A percentile compares a stretch with the other conserved stretches of the same genome.
Evolutionary conservation across 176 grass and related monocot species (phyloP).

Genomic region (Poa annua): DNA sequence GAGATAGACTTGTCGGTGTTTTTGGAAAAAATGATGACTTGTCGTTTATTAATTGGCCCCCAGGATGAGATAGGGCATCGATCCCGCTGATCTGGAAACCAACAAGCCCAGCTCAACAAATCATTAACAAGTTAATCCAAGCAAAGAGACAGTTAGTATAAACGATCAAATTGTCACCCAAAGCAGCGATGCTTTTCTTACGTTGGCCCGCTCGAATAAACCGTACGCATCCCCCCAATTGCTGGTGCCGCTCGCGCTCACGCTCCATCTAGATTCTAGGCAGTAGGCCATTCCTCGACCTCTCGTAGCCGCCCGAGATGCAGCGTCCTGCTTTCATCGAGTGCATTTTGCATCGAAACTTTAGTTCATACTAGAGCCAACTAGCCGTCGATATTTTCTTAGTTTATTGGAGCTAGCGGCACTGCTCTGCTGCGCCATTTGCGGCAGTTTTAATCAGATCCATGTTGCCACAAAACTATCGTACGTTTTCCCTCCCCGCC

Average conservation of each 20-base stretch:
- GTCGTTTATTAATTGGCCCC: neutral
- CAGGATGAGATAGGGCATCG: slow-evolving; percentile 19
- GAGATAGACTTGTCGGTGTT: neutral
- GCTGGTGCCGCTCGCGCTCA: slow-evolving; percentile 1
- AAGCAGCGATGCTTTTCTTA: slow-evolving; percentile 55
- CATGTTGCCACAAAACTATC: slow-evolving; percentile 24
- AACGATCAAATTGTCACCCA: slow-evolving; percentile 16
- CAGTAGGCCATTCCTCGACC: slow-evolving; percentile 1
- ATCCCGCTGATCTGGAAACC: slow-evolving; percentile 47
- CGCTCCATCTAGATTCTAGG: neutral
- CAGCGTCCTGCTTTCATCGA: neutral
- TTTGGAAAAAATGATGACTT: neutral
- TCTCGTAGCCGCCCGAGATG: slow-evolving; percentile 22
- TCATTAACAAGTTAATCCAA: slow-evolving; percentile 35
- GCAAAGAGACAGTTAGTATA: slow-evolving; percentile 31
- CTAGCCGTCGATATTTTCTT: neutral
- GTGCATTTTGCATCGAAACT: slow-evolving; percentile 43
- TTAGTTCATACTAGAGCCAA: neutral
- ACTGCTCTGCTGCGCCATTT: slow-evolving; percentile 18
- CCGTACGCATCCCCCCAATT: slow-evolving; percentile 35
- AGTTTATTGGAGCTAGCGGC: slow-evolving; percentile 22
- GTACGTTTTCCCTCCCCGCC: neutral
- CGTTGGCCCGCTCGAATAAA: slow-evolving; percentile 50
- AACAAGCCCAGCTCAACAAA: neutral
- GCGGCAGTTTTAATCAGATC: slow-evolving; percentile 21